Base-by-base conservation (phyloP, 75 land plant species). In the Cryptomeria japonica region DNA sequence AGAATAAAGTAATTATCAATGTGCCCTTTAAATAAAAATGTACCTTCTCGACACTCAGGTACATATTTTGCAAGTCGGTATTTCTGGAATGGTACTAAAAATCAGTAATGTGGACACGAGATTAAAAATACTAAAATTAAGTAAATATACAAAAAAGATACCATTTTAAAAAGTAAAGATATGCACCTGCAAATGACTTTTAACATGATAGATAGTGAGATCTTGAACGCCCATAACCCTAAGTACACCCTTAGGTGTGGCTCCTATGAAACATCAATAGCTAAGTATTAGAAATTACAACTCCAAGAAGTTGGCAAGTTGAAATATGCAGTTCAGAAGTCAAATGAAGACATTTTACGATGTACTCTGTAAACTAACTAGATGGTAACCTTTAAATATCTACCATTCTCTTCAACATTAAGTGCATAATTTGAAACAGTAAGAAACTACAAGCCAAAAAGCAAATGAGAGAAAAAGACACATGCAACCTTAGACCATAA, bases 171-270 rank as follows among this genome's bases (percentile, higher is more conserved):
- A 25, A 42, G 55, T 31, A 87, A 75, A 84, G 31, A 25, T 34
- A 3, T 36, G 44, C 77, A 89, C 89, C 89, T 89, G 89, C 77
- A 89, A 87, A 87, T 89, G 89, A 53, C 88, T 87, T 53, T 77
- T 68, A 51, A 88, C 84, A 41, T 78, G 86, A 77, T 64, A 89
- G 5, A 89, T 89, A 28, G 89, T 89, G 41, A 89, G 83, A 39
- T 89, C 89, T 89, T 87, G 89, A 49, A 89, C 89, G 12, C 89
- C 89, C 89, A 89, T 89, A 51, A 89, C 88, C 49, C 89, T 87
- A 25, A 89, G 82, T n/a, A 89, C 89, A 15, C 89, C 89, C 73
- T 89, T 89, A 1, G 89, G 89, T 25, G 89, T 89, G n/a, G 89
- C 89, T 87, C 89, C 89, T 87, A 49, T 15, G 32, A 47, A 84